These are phyloP conservation scores for Tricholoma bakamatsutake DNA, from an alignment of 768 basidiomycete genomes.

Conservation along the genomic window DNA sequence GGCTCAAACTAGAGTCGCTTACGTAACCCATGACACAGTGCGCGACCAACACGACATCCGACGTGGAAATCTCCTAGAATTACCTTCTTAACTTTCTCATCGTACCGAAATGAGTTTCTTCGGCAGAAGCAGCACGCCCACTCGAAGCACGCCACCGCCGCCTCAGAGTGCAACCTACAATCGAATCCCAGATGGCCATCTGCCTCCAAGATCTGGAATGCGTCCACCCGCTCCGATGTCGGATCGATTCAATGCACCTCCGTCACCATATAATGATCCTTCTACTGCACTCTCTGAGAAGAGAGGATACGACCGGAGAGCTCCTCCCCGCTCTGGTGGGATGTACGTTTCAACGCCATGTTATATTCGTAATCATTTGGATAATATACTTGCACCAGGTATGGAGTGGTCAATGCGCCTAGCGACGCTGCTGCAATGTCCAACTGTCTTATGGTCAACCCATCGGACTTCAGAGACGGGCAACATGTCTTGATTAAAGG, in stretches of 20 bases:
- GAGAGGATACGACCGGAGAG: constrained; percentile 26
- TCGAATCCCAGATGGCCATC: constrained; percentile 30
- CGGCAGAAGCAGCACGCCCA: constrained; percentile 28
- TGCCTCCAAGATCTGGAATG: constrained; percentile 28
- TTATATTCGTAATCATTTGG: background rate
- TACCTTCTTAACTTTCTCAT: constrained; percentile 1
- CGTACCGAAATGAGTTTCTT: constrained; percentile 44
- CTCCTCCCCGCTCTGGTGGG: constrained; percentile 27
- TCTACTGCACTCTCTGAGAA: constrained; percentile 46
- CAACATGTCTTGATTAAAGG: constrained; percentile 76
- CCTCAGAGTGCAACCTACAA: constrained; percentile 33
- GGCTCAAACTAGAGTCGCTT: background rate
- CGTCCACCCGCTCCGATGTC: constrained; percentile 34
- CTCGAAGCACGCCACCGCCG: constrained; percentile 29
- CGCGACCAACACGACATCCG: background rate
- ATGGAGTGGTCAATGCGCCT: constrained; percentile 53
- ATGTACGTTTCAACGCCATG: constrained; percentile 11
- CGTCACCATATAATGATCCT: constrained; percentile 47
- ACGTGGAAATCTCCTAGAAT: background rate
- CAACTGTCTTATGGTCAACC: constrained; percentile 78
- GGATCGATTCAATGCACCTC: constrained; percentile 33
- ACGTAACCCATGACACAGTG: background rate
- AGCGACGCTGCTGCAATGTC: constrained; percentile 66
- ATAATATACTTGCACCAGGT: constrained; percentile 28
- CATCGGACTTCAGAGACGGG: constrained; percentile 66